phyloP scores from a whole-genome alignment of 192 early-diverging fungal genomes.

The Hyaloraphidium curvatum region DNA sequence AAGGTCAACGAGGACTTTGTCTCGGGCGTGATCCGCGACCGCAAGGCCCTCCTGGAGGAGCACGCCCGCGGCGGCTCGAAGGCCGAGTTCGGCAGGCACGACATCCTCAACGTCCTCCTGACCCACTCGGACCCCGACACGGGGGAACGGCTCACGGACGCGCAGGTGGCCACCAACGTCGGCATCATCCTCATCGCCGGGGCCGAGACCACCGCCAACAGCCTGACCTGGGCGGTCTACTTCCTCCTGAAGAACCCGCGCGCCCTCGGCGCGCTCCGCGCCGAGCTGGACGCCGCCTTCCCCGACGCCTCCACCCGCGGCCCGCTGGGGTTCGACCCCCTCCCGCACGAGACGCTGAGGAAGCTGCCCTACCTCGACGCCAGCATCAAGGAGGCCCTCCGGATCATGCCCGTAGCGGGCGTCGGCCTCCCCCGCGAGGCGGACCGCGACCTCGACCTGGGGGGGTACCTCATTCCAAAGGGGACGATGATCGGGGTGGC shows the following conservation, averaged over 20 bases:
- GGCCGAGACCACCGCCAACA: neutral
- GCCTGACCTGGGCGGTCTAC: neutral
- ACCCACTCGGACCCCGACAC: neutral
- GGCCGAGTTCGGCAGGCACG: neutral
- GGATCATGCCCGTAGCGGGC: conserved; percentile 14
- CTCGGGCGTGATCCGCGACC: too few relatives aligned
- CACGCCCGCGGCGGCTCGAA: too few relatives aligned
- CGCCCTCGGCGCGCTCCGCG: neutral
- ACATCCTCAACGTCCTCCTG: conserved; percentile 1
- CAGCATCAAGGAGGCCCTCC: conserved; percentile 17
- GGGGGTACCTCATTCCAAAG: neutral
- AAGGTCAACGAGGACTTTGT: too few relatives aligned
- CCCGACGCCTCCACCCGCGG: neutral
- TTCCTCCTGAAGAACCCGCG: neutral
- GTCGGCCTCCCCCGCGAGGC: conserved; percentile 18
- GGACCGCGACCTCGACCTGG: too few relatives aligned
- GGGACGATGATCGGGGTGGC: neutral
- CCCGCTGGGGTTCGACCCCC: conserved; percentile 1
- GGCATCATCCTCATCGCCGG: neutral
- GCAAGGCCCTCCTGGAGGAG: too few relatives aligned
- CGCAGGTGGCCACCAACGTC: neutral
- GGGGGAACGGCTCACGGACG: neutral
- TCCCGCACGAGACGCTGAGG: conserved; percentile 13
- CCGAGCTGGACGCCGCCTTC: neutral
- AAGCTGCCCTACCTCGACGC: conserved; percentile 17